Conservation (phyloP, 1,139 yeast genomes). For the Yamadazyma siamensis region DNA sequence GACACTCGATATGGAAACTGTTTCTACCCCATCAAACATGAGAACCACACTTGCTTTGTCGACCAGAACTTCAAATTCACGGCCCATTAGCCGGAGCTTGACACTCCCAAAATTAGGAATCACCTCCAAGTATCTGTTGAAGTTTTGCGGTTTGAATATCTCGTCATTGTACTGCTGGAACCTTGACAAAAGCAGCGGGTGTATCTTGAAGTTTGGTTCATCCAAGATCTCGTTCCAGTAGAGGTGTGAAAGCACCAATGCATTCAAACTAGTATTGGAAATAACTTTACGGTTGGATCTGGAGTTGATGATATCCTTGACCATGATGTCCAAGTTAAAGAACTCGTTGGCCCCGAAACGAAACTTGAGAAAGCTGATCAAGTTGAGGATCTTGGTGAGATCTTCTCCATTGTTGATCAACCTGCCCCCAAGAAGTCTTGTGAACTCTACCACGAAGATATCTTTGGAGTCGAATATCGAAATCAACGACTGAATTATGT, state of each 20-base stretch:
- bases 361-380: conserved; percentile 53
- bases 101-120: conserved; percentile 65
- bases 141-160: conserved; percentile 40
- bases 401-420: conserved; percentile 37
- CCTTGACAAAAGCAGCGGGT: conserved; percentile 31
- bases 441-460: conserved; percentile 69
- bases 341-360: conserved; percentile 70
- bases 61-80: conserved; percentile 55
- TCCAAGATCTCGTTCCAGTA: conserved; percentile 52
- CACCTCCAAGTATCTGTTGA: conserved; percentile 58
- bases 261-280: conserved; percentile 19
- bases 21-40: conserved; percentile 39
- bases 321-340: conserved; percentile 78
- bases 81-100: conserved; percentile 47
- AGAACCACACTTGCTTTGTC: conserved; percentile 66
- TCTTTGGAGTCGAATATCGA: conserved; percentile 78
- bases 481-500: conserved; percentile 67
- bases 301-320: conserved; percentile 67
- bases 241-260: conserved; percentile 41
- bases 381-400: conserved; percentile 35
- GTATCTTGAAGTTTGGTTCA: conserved; percentile 41
- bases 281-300: conserved; percentile 16
- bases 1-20: conserved; percentile 19
- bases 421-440: conserved; percentile 59
- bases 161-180: conserved; percentile 29